Evolutionary conservation across 495 filamentous ascomycete species (phyloP).

Genomic region (Tuber brumale): DNA sequence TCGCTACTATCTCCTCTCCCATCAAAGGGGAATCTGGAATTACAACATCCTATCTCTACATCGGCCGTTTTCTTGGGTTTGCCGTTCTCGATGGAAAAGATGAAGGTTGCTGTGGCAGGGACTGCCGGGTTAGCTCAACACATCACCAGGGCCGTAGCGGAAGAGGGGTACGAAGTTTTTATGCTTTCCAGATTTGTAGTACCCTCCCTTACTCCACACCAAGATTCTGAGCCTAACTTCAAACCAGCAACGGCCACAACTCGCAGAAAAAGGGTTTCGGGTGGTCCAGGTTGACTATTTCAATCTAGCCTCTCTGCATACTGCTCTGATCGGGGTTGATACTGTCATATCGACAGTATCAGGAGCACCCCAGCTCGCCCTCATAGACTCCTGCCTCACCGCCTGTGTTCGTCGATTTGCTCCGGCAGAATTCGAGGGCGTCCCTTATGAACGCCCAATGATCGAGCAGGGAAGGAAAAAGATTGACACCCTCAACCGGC

Average conservation of each 20-base stretch:
- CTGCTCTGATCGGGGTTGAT: constrained; percentile 62
- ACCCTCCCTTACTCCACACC: constrained; percentile 19
- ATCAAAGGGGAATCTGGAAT: neutral
- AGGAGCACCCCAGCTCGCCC: constrained; percentile 57
- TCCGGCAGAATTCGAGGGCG: constrained; percentile 69
- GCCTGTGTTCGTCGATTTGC: constrained; percentile 62
- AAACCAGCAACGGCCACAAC: constrained; percentile 43
- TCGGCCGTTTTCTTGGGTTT: neutral
- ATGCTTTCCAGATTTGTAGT: constrained; percentile 60
- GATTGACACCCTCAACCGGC: constrained; percentile 50
- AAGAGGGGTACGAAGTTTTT: constrained; percentile 59
- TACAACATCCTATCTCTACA: neutral
- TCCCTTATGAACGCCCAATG: constrained; percentile 44
- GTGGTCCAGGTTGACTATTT: constrained; percentile 60
- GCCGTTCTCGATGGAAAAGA: constrained; percentile 44
- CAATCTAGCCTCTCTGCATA: constrained; percentile 51
- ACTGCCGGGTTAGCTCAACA: constrained; percentile 61
- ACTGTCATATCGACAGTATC: constrained; percentile 68
- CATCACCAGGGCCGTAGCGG: constrained; percentile 55
- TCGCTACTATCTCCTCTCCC: neutral
- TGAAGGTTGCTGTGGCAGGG: constrained; percentile 69
- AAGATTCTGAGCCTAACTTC: constrained; percentile 42
- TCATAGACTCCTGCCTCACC: constrained; percentile 63
- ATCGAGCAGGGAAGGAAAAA: constrained; percentile 52
- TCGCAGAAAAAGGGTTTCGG: constrained; percentile 48